Percentiles rank a stretch among this genome's conserved stretches.
Conservation (phyloP, 148 eudicot genomes). For the Amaranthus palmeri region DNA sequence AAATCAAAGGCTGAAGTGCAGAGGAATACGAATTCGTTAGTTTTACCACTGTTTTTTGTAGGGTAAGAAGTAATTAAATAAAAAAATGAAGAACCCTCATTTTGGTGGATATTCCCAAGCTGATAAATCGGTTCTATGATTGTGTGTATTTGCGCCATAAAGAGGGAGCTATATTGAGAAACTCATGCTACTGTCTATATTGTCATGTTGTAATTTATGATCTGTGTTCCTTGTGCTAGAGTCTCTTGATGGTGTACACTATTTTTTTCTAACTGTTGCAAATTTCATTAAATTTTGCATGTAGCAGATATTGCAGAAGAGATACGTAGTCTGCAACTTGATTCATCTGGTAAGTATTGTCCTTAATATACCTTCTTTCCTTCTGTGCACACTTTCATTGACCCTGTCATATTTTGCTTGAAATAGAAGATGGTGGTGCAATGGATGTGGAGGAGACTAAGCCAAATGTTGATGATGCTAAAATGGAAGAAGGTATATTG, state of each 20-base stretch:
- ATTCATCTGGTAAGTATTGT: conserved; percentile 54
- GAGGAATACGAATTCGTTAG: too few relatives aligned
- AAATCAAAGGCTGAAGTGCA: too few relatives aligned
- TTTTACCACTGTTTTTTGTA: too few relatives aligned
- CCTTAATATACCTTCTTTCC: neutral
- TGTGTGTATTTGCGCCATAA: neutral
- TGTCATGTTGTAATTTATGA: neutral
- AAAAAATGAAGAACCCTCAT: neutral
- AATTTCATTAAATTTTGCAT: neutral
- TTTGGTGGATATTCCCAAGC: neutral
- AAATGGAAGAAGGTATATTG: conserved; percentile 51
- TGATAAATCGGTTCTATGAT: neutral
- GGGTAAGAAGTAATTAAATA: too few relatives aligned
- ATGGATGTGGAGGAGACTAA: conserved; percentile 33
- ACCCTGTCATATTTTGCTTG: conserved; percentile 5
- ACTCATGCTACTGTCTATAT: neutral
- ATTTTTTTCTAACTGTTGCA: neutral
- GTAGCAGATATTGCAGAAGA: conserved; percentile 67
- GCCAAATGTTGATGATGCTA: conserved; percentile 31
- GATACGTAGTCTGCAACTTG: conserved; percentile 82
- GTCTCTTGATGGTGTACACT: neutral
- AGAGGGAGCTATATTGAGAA: neutral
- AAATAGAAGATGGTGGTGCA: conserved; percentile 42
- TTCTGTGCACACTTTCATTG: neutral
- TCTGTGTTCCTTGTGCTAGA: neutral